Evolutionary conservation across 768 basidiomycete species (phyloP).

Genomic region (Rhodotorula diobovata): DNA sequence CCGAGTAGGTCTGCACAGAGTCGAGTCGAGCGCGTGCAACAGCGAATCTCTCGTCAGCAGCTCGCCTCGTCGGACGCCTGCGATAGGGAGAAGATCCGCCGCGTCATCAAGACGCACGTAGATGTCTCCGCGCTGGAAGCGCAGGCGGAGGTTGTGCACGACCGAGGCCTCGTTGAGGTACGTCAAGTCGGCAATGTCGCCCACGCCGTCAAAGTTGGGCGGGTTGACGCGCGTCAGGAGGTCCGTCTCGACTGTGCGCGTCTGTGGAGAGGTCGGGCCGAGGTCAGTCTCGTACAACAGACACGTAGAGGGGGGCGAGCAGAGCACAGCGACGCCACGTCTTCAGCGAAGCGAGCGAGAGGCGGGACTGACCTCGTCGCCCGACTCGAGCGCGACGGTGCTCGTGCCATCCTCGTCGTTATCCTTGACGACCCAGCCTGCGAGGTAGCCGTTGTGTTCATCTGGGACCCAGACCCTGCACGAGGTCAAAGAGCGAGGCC

Average conservation of each 20-base stretch:
- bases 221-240: constrained; percentile 42
- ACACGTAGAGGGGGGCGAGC: too few species aligned
- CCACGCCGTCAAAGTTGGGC: constrained; percentile 78
- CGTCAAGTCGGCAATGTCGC: constrained; percentile 96
- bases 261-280: not conserved
- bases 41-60: too few species aligned
- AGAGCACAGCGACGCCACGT: not conserved
- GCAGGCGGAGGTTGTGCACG: constrained; percentile 88
- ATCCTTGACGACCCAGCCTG: constrained; percentile 87
- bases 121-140: constrained; percentile 86
- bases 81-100: too few species aligned
- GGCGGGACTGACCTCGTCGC: constrained; percentile 25
- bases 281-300: not conserved
- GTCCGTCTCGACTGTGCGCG: constrained; percentile 14
- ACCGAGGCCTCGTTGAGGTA: constrained; percentile 98
- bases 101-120: constrained; percentile 78
- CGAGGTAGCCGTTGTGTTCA: constrained; percentile 82
- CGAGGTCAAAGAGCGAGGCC: not conserved
- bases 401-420: constrained; percentile 63
- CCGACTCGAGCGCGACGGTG: constrained; percentile 64
- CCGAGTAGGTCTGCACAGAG: constrained; percentile 71
- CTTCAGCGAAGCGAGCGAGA: not conserved
- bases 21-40: not conserved
- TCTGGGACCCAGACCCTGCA: constrained; percentile 91
- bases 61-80: not conserved